Base-by-base conservation (phyloP, 202 grass and related monocot genomes). In the Schoenoplectus tabernaemontani region DNA sequence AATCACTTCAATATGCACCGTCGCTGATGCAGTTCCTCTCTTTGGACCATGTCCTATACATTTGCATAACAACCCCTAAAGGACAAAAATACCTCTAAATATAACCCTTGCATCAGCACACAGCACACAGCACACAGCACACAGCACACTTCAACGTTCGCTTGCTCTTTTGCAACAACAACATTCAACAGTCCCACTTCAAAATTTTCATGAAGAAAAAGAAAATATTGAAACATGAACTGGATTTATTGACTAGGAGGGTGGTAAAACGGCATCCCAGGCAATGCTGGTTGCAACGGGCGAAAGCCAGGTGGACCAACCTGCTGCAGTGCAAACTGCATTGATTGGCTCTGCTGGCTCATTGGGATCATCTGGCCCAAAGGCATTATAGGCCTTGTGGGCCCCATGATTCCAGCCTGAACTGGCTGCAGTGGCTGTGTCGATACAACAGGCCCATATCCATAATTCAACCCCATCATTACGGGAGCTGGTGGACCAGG, bases 381-480 rank as follows among this genome's bases (percentile, higher is more conserved):
- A 72, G 85, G 28, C 81, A 89, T 94, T 37, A 86, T 56, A 56
- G 74, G 68, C 86, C 87, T 91, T 23, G 73, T 85, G 26, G 54
- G 78, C 32, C 87, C 87, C 17, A 88, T 82, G 33, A 78, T 77
- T 38, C 76, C 82, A 13, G 87, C 76, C 62, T 71, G 85, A 72
- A 79, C 83, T 19, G 83, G 28, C 78, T 85, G 90, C 36, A 59
- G 79, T 23, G 85, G 89, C 13, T 86, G 83, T 50, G 78, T 54
- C 1, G 84, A 81, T 62, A 81, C 70, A 28, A 76, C 82, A 11
- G 84, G 32, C 20, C 86, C 85, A 87, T 94, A 82, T 76, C 77
- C 88, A 82, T 99, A 99, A 43, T 90, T 86, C 88, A 99, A 85
- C n/a, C 85, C 88, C 34, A 99, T 93, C 85, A 99, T 86, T 47